Evolutionary conservation across 2,329 filamentous ascomycete genomes (phyloP), one percentile per base, ranked within the genome.

Genomic region (Trichophyton verrucosum): DNA sequence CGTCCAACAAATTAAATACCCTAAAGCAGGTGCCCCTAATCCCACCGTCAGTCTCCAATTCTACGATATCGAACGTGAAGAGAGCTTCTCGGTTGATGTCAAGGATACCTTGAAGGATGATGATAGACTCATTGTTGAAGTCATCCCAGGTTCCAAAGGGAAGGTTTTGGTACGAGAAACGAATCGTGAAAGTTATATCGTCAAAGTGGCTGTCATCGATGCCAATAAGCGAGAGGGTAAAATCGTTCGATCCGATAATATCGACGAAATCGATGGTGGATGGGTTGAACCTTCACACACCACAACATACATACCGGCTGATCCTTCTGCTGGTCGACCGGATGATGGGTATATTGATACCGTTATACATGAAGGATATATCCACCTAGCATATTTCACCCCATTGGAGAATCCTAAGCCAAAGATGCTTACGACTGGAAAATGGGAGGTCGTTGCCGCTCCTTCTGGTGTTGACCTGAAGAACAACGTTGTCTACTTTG

Each of bases 211-310:
- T 5, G 79, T 97, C 4, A 85, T 97, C 60, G 89, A 99, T 70
- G 88, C 94, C 3, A 75, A 78, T 22, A 76, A 80, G 2, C 86
- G 90, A 56, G 85, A 82, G 20, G 91, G 89, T 33, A 88, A 87
- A 72, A 86, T 88, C 0, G 85, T 96, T 56, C 82, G 92, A 64
- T 87, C 85, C 20, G 82, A 89, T 57, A 85, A 99, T 72, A 84
- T 96, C 57, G 83, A 85, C 65, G 81, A 86, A 61, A 79, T 96
- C n/a, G 94, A 99, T 71, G 91, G 91, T 22, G 95, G 94, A 38
- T 99, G 94, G 94, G 92, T 96, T 68, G 94, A 99, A 75, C 89
- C 96, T 47, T 89, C 90, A 0, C 87, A 96, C 68, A 83, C 86
- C 47, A 96, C 91, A 2, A 85, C 79, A 13, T 97, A 87, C 70